Conservation (phyloP, 2,329 filamentous ascomycete species). For the Aspergillus sp. region DNA sequence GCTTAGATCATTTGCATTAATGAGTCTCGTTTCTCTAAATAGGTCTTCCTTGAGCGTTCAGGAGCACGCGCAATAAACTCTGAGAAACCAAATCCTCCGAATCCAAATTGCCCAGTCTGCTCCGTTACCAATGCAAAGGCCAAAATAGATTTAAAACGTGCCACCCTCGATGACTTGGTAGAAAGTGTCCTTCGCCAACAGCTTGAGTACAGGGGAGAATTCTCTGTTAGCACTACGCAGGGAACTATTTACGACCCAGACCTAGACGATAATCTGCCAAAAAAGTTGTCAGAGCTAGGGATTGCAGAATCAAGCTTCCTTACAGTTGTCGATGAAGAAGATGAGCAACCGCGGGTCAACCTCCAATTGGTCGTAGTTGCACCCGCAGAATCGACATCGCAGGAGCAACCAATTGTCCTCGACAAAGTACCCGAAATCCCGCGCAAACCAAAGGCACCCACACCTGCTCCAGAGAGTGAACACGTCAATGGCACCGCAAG, state of each 20-base stretch:
- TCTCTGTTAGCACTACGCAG: constrained; percentile 72
- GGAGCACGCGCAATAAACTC: constrained; percentile 60
- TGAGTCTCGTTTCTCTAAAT: constrained; percentile 3
- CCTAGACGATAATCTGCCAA: constrained; percentile 78
- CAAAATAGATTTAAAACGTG: constrained; percentile 66
- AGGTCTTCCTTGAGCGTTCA: constrained; percentile 75
- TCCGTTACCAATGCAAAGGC: constrained; percentile 69
- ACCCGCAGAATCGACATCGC: constrained; percentile 29
- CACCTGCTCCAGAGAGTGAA: constrained; percentile 30
- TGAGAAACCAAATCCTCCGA: constrained; percentile 62
- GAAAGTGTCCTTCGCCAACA: constrained; percentile 68
- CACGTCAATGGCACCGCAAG: constrained; percentile 24
- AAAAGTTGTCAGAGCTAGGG: constrained; percentile 75
- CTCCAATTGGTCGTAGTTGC: constrained; percentile 62
- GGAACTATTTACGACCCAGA: constrained; percentile 88
- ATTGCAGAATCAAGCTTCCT: constrained; percentile 73
- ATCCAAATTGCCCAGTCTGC: constrained; percentile 81
- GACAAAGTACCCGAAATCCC: constrained; percentile 48
- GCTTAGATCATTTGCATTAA: neutral
- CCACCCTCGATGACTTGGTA: constrained; percentile 78
- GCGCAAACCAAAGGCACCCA: constrained; percentile 43
- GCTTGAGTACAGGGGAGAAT: constrained; percentile 77
- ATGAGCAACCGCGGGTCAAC: constrained; percentile 69
- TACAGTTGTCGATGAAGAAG: constrained; percentile 79
- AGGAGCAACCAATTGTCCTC: constrained; percentile 42